Conservation (phyloP, 371 early-diverging fungal species). For the Umbelopsis sp. region DNA sequence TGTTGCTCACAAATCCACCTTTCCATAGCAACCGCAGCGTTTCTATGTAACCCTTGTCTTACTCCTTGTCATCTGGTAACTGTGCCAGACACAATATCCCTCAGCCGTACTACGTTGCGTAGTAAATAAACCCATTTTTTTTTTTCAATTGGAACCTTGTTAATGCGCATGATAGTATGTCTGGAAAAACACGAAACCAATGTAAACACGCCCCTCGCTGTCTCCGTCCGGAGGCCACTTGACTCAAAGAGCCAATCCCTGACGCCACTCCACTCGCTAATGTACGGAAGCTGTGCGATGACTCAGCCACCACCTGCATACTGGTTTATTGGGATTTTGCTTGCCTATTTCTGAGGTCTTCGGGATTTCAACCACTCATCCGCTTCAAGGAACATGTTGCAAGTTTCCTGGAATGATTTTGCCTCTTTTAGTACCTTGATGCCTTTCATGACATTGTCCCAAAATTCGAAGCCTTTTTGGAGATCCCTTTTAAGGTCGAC, state of each 20-base stretch:
- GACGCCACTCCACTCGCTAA: neutral
- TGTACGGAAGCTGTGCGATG: neutral
- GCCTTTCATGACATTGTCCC: slow-evolving; percentile 49
- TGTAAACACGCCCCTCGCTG: slow-evolving; percentile 2
- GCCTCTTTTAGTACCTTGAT: slow-evolving; percentile 34
- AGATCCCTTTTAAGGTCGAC: slow-evolving; percentile 45
- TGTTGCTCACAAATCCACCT: neutral
- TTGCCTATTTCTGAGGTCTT: slow-evolving; percentile 18
- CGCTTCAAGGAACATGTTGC: slow-evolving; percentile 47
- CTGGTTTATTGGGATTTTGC: slow-evolving; percentile 1
- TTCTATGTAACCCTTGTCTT: neutral
- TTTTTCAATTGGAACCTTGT: neutral
- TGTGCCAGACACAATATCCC: too few species aligned
- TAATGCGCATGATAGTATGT: neutral
- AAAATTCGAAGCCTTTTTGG: slow-evolving; percentile 53
- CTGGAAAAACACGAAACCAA: neutral
- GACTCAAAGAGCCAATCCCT: neutral
- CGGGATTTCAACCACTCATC: slow-evolving; percentile 47
- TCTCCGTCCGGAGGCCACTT: neutral
- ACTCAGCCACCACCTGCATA: slow-evolving; percentile 15
- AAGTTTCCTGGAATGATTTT: slow-evolving; percentile 27
- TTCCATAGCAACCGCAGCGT: neutral
- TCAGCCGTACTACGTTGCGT: too few species aligned
- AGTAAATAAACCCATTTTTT: neutral
- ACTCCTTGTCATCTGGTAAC: too few species aligned